phyloP scores from a whole-genome alignment of 805 yeast genomes.

The Teunomyces panamensis region DNA sequence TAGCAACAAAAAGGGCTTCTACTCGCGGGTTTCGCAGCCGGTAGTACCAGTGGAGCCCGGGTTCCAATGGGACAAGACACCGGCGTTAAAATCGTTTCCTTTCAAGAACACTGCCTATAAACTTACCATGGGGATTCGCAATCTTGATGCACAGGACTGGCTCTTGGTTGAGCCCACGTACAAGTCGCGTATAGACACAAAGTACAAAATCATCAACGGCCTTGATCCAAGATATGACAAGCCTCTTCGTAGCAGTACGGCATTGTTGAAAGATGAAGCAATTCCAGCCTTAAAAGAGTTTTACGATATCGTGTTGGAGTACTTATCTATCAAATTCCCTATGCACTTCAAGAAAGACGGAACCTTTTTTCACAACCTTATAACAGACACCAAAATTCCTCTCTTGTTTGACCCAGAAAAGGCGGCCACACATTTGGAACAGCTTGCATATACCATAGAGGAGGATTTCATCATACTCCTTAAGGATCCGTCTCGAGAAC shows the following conservation, averaged over 20 bases:
- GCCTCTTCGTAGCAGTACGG: constrained; percentile 26
- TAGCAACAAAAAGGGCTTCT: background rate
- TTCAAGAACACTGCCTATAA: constrained; percentile 59
- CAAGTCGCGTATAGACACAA: constrained; percentile 21
- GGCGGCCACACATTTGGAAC: constrained; percentile 17
- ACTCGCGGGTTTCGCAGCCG: background rate
- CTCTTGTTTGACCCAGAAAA: constrained; percentile 7
- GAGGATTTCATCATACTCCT: constrained; percentile 40
- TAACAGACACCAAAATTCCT: constrained; percentile 25
- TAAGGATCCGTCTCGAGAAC: constrained; percentile 28
- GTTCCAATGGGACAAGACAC: constrained; percentile 26
- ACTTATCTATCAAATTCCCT: constrained; percentile 39
- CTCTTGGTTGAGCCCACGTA: constrained; percentile 38
- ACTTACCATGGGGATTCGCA: constrained; percentile 57
- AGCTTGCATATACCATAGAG: constrained; percentile 31
- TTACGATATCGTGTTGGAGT: constrained; percentile 28
- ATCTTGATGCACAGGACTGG: constrained; percentile 38
- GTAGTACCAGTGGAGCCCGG: constrained; percentile 15
- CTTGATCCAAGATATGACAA: constrained; percentile 31
- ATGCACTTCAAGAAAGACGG: constrained; percentile 26
- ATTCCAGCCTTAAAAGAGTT: constrained; percentile 35
- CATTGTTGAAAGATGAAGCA: constrained; percentile 32
- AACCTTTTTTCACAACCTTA: constrained; percentile 15
- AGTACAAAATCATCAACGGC: constrained; percentile 27
- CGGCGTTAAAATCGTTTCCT: constrained; percentile 39